Base-by-base conservation (phyloP, 768 basidiomycete genomes). In the Suillus placidus region DNA sequence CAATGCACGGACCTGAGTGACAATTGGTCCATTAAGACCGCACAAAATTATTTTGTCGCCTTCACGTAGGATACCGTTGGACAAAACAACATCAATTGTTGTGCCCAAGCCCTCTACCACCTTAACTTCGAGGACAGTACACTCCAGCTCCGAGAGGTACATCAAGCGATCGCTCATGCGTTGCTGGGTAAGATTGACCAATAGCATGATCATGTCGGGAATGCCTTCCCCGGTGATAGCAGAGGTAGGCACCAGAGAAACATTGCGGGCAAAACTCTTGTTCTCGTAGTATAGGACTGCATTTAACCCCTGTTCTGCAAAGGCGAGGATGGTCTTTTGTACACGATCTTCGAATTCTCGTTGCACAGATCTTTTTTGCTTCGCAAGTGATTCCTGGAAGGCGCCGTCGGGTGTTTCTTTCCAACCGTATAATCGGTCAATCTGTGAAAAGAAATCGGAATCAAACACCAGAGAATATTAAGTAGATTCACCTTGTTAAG, bases 191-290 rank as follows among this genome's bases (percentile, higher is more conserved):
- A 99, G 85, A 77, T 97, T 96, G 80, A 98, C 88, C 74, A 99
- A 88, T 34, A 99, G 85, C 93, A 96, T 94, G 80, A 99, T 95
- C 97, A 99, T 97, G 81, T 99, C 97, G 35, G 97, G 97, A 13
- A 99, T 85, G 76, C 97, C 97, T 80, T 99, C 97, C 64, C 97
- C 97, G 4, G 97, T 98, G 78, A 97, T 89, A 40, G 97, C 97
- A 63, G 97, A 99, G 6, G 97, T 99, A 37, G 97, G 97, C 14
- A 99, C 97, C 58, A 99, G 84, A 2, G 97, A 99, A 66, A 99
- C 95, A 71, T 94, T 96, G 66, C 92, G 87, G 62, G 89, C 93
- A 67, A 97, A 90, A 79, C 86, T 95, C 83, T 94, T 97, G 88
- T 99, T 99, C 60, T 98, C 93, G 80, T 98, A 99, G 83, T 98